Evolutionary conservation across 768 basidiomycete genomes (phyloP).

Genomic region (Leccinum rimulosum): DNA sequence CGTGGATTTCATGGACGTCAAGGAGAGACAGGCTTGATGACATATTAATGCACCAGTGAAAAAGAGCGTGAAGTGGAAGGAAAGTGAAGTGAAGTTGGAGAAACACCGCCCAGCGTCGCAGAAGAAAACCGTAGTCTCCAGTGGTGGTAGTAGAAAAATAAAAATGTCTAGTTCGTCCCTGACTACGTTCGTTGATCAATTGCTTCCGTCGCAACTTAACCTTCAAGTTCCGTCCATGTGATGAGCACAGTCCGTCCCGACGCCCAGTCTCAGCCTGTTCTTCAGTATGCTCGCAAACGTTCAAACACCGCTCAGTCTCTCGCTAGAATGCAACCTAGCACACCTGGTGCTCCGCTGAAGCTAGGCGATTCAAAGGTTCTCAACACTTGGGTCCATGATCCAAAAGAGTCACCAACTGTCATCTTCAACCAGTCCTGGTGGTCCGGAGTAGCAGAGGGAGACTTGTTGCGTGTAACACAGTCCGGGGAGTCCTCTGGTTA

Average conservation of each 20-base stretch:
- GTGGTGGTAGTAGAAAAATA: conserved; percentile 1
- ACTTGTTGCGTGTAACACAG: conserved; percentile 58
- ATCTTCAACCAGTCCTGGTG: conserved; percentile 72
- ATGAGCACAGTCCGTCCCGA: conserved; percentile 66
- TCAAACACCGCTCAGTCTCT: conserved; percentile 76
- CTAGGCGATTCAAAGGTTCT: conserved; percentile 62
- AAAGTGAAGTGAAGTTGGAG: conserved; percentile 9
- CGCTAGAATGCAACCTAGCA: conserved; percentile 42
- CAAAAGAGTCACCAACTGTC: conserved; percentile 56
- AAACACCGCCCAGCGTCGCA: conserved; percentile 16
- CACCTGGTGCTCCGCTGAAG: conserved; percentile 41
- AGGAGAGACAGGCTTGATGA: conserved; percentile 5
- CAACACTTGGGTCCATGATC: conserved; percentile 74
- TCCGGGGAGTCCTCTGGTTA: conserved; percentile 43
- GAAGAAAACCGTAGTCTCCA: conserved; percentile 2
- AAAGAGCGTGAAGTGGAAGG: conserved; percentile 26
- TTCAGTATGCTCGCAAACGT: conserved; percentile 54
- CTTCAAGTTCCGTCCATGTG: background rate
- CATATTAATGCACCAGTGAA: conserved; percentile 10
- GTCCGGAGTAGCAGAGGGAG: conserved; percentile 78
- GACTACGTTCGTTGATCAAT: background rate
- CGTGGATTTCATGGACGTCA: conserved; percentile 19
- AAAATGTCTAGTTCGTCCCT: background rate
- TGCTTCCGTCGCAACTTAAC: background rate
- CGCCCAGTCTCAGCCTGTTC: conserved; percentile 31